These are phyloP conservation scores for Colletotrichum sp. DNA, from an alignment of 2,329 filamentous ascomycete species.

Conservation along the genomic window DNA sequence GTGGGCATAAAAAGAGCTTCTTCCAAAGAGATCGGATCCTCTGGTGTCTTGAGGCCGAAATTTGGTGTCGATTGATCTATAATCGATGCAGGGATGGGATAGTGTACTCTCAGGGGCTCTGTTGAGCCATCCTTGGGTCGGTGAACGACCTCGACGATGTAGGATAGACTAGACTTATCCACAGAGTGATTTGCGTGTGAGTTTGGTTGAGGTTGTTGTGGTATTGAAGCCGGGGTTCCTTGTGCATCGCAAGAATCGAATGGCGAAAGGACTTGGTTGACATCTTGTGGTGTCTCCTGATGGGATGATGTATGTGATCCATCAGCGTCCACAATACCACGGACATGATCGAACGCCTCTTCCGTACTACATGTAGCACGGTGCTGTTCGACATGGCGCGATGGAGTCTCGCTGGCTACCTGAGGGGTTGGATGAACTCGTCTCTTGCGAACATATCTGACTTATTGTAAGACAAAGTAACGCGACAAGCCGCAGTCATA, in stretches of 20 bases:
- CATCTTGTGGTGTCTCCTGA: not conserved
- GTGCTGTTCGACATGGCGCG: not conserved
- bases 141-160: not conserved
- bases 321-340: not conserved
- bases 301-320: not conserved
- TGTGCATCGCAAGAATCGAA: not conserved
- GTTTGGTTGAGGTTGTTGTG: not conserved
- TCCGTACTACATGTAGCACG: not conserved
- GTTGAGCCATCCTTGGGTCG: not conserved
- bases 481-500: accelerated
- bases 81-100: not conserved
- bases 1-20: not conserved
- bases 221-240: not conserved
- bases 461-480: not conserved
- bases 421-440: not conserved
- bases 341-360: not conserved
- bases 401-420: not conserved
- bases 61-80: not conserved
- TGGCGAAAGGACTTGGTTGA: not conserved
- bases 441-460: not conserved
- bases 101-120: slow-evolving; percentile 1
- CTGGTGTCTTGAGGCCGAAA: not conserved
- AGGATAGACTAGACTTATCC: not conserved
- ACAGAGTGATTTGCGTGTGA: not conserved
- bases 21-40: not conserved